phyloP scores from a whole-genome alignment of 1,284 basidiomycete species.

The Apiotrichum laibachii region DNA sequence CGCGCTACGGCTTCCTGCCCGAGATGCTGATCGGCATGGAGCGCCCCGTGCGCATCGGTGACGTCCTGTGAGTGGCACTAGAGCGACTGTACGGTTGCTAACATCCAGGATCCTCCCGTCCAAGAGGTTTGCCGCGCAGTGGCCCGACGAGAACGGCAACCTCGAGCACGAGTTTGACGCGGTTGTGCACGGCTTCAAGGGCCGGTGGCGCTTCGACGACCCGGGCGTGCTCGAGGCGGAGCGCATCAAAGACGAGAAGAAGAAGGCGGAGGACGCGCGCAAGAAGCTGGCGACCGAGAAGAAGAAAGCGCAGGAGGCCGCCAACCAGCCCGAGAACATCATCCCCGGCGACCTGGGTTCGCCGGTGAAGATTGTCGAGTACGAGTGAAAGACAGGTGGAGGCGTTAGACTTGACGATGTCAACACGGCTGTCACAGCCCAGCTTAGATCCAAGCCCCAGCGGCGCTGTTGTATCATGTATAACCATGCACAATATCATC shows the following conservation, averaged over 20 bases:
- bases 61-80: slow-evolving; percentile 28
- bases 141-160: slow-evolving; percentile 20
- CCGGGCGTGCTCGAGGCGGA: slow-evolving; percentile 33
- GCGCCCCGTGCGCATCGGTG: slow-evolving; percentile 47
- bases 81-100: slow-evolving; percentile 1
- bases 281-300: slow-evolving; percentile 14
- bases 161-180: slow-evolving; percentile 35
- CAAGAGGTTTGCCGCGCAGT: slow-evolving; percentile 35
- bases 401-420: no score
- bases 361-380: no score
- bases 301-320: slow-evolving; percentile 16
- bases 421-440: no score
- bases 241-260: slow-evolving; percentile 30
- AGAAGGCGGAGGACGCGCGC: slow-evolving; percentile 20
- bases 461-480: no score
- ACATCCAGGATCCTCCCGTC: slow-evolving; percentile 30
- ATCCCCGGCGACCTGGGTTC: no score
- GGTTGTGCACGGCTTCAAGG: slow-evolving; percentile 37
- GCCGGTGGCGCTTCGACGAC: slow-evolving; percentile 35
- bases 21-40: slow-evolving; percentile 38
- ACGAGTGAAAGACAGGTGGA: no score
- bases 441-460: no score
- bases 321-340: slow-evolving; percentile 26
- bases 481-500: no score
- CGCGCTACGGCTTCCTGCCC: slow-evolving; percentile 45